Evolutionary conservation across 306 rosid genomes (phyloP).

Genomic region (Echinosophora koreensis): DNA sequence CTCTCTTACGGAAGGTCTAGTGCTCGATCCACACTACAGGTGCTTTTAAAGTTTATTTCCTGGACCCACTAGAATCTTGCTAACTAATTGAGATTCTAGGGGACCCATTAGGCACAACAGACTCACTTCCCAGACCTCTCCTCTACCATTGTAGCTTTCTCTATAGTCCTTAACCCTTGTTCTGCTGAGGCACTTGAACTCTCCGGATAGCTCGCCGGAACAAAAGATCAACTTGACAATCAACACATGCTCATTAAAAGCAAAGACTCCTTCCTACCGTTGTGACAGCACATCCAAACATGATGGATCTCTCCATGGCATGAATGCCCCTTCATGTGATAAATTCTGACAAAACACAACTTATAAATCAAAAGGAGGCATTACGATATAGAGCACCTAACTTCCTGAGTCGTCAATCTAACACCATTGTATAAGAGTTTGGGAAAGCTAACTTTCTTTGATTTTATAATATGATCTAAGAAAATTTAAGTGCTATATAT

Average conservation of each 20-base stretch:
- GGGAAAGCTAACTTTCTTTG: background rate
- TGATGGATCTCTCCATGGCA: constrained; percentile 64
- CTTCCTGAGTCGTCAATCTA: no score
- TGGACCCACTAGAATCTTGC: no score
- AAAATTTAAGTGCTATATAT: background rate
- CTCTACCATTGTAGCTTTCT: no score
- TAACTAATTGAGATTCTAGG: no score
- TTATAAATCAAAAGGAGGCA: constrained; percentile 27
- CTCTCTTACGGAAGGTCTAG: no score
- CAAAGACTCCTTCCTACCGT: background rate
- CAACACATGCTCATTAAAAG: background rate
- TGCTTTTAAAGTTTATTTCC: no score
- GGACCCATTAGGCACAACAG: no score
- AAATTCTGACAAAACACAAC: constrained; percentile 28
- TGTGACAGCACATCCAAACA: constrained; percentile 50
- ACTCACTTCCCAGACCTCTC: no score
- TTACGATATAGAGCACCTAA: background rate
- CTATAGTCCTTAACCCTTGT: no score
- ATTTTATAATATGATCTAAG: background rate
- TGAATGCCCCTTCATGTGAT: constrained; percentile 36
- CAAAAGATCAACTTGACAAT: background rate
- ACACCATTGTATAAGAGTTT: background rate
- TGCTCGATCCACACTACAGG: no score
- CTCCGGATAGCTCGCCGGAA: no score
- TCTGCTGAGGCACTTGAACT: no score